Percentiles rank a stretch among this genome's conserved stretches.
Conservation (phyloP, 2,329 filamentous ascomycete species). For the Trichoderma pleuroti region DNA sequence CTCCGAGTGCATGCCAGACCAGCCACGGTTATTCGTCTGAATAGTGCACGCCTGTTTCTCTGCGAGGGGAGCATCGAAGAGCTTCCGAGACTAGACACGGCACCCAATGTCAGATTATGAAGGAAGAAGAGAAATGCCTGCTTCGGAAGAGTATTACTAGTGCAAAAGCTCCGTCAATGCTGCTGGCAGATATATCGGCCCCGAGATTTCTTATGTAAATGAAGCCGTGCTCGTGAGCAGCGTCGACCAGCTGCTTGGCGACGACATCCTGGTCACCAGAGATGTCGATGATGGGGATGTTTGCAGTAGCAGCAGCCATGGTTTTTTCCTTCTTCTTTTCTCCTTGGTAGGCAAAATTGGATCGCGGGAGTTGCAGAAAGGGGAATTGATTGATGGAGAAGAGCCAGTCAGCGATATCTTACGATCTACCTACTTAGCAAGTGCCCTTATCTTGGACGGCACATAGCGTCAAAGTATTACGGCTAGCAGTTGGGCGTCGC, state of each 20-base stretch:
- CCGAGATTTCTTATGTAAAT: conserved; percentile 80
- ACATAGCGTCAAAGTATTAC: background rate
- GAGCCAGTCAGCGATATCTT: background rate
- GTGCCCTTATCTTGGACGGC: background rate
- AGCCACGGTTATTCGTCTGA: conserved; percentile 77
- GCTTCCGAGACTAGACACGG: conserved; percentile 53
- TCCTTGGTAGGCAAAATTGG: background rate
- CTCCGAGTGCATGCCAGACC: conserved; percentile 84
- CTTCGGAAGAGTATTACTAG: conserved; percentile 51
- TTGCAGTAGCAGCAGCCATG: conserved; percentile 32
- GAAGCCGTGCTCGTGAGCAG: conserved; percentile 81
- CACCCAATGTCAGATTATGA: background rate
- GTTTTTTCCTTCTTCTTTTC: background rate
- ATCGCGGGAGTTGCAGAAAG: background rate
- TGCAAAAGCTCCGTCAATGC: conserved; percentile 69
- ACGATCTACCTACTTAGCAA: background rate
- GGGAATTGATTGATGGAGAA: background rate
- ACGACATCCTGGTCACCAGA: conserved; percentile 52
- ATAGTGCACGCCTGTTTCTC: conserved; percentile 76
- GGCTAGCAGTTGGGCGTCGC: background rate
- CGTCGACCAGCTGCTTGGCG: conserved; percentile 70
- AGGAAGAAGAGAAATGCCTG: background rate
- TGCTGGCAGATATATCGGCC: conserved; percentile 60
- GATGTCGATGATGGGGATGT: conserved; percentile 82
- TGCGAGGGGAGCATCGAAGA: conserved; percentile 66